Conservation (phyloP, 2,329 filamentous ascomycete genomes). For the Exophiala sp. region DNA sequence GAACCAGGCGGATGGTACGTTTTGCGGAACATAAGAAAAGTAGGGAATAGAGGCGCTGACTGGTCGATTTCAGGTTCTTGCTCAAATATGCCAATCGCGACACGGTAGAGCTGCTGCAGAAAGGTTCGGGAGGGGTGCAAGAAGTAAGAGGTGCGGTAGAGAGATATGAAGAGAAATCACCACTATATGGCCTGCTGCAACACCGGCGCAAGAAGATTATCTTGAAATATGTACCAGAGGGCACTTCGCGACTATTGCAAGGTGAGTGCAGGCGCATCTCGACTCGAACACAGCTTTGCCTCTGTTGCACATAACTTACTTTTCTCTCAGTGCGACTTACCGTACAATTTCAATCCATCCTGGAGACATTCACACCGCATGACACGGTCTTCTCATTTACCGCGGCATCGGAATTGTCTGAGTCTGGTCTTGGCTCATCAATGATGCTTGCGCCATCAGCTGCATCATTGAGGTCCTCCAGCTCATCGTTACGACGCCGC, state of each 20-base stretch:
- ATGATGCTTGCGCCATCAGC: constrained; percentile 87
- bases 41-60: constrained; percentile 1
- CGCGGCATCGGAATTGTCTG: constrained; percentile 73
- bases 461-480: constrained; percentile 79
- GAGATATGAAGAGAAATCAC: constrained; percentile 76
- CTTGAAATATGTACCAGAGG: constrained; percentile 88
- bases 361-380: constrained; percentile 73
- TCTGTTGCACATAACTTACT: not conserved
- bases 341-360: constrained; percentile 61
- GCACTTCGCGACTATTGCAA: constrained; percentile 85
- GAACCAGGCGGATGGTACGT: constrained; percentile 94
- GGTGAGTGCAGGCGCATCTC: constrained; percentile 54
- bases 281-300: not conserved
- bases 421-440: constrained; percentile 80
- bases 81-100: constrained; percentile 88
- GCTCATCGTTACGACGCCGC: constrained; percentile 70
- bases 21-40: not conserved
- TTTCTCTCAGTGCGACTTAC: constrained; percentile 68
- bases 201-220: constrained; percentile 88
- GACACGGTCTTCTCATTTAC: constrained; percentile 79
- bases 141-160: constrained; percentile 78
- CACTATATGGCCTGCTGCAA: constrained; percentile 85
- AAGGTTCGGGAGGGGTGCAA: constrained; percentile 75
- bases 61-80: constrained; percentile 67
- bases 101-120: constrained; percentile 73